Base-by-base conservation (phyloP, 2,329 filamentous ascomycete species). In the Eurotiales sp. region DNA sequence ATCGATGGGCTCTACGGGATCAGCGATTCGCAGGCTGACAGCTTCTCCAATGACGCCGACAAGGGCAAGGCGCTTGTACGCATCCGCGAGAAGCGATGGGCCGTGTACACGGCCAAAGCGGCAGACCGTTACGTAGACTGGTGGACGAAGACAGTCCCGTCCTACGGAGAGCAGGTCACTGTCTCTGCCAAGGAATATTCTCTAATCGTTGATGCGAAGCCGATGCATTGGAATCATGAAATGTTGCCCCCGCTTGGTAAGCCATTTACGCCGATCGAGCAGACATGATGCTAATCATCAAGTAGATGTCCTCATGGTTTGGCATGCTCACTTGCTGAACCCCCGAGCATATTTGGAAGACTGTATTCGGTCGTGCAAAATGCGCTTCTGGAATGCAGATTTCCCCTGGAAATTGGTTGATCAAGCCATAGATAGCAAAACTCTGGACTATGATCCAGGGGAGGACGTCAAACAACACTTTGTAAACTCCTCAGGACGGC, bases 261-360 rank as follows among this genome's bases (percentile, higher is more conserved):
- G 75, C 62, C 11, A 3, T 19, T 15, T 27, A 8, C 23, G 7
- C n/a, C 8, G 8, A 8, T n/a, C n/a, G n/a, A n/a, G n/a, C n/a
- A n/a, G n/a, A n/a, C n/a, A n/a, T n/a, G n/a, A n/a, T n/a, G n/a
- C n/a, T n/a, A n/a, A n/a, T n/a, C n/a, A n/a, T n/a, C n/a, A n/a
- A n/a, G 66, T 66, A 76, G 87, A 91, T 68, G 81, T 91, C 0
- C 68, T 90, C 17, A 87, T 91, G 85, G 83, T 91, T 0, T 88
- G 85, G 84, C 88, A 92, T 65, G 74, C 86, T 0, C 87, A 88
- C 61, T 85, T 88, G 81, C 79, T 92, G 3, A 91, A 90, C 58
- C 88, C 88, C 0, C 76, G 85, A 36, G 74, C 73, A n/a, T 91
- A 84, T 62, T 77, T 90, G 3, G 86, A 91, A 60, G 88, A 92